Evolutionary conservation across 1,139 yeast species (phyloP), one percentile per base, ranked within the genome.

Genomic region (Diutina neorugosa): DNA sequence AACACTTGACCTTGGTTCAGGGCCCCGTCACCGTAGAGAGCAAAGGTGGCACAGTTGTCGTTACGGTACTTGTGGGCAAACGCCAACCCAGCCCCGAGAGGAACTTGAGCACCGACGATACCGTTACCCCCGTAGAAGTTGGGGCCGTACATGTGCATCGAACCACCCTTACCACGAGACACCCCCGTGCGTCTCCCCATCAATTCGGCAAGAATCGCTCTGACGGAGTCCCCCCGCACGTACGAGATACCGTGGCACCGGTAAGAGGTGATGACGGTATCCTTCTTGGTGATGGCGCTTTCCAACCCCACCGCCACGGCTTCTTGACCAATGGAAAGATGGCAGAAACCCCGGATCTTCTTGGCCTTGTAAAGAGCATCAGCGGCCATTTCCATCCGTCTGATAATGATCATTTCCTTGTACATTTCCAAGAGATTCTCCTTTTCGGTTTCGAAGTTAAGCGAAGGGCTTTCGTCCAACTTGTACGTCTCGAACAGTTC

Each of bases 121-220:
- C 98, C 98, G 74, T 93, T 93, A 74, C 98, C 98, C 68, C 98
- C 98, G 72, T 86, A 93, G 78, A 93, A 93, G 57, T 94, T 93
- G 52, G 85, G 84, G 54, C 96, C 88, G 70, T 86, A 93, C 93
- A 93, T 88, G 77, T 93, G 98, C 98, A 93, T 93, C 58, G 98
- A 93, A 62, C 98, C 98, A 74, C 98, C 98, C 74, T 93, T 93
- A 75, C 98, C 98, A 73, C 76, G 85, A 50, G 97, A 86, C 58
- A 88, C 94, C 76, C 98, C 98, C 55, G 85, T 74, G 75, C 96
- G 84, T 75, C 86, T 87, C 63, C 98, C 98, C 91, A 93, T 86
- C 71, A 93, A 79, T 74, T 93, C 98, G 57, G 96, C 98, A 63
- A 94, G 76, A 57, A 93, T 95, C 56, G 81, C 84, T 71, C 87